Base-by-base conservation (phyloP, 2,329 filamentous ascomycete species). In the Dactylonectria estremocensis region DNA sequence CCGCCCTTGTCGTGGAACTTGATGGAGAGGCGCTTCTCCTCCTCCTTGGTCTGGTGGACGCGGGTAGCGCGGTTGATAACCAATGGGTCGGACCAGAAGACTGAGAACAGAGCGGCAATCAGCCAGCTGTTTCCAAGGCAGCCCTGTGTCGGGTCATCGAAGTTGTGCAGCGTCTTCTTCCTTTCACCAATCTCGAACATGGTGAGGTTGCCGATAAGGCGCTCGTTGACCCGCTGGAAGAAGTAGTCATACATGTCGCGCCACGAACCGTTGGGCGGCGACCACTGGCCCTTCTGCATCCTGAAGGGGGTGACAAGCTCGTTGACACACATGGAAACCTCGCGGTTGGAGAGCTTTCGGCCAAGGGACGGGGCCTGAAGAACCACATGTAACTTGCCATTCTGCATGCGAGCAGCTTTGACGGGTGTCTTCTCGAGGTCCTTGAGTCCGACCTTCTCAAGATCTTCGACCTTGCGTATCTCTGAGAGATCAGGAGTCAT, bases 1-100 rank as follows among this genome's bases (percentile, higher is more conserved):
- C 83, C 83, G 53, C 83, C 83, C 78, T 84, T 83, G 77, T 83
- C 79, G 76, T 84, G 76, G 77, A 85, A 81, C 67, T 77, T 80
- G 76, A 83, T 72, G 18, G 68, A 53, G 61, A 82, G 75, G 49
- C 70, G 72, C 68, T 71, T 77, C 61, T 77, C 72, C 35, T 78
- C 73, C 50, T 78, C 71, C 56, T 69, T 69, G 48, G 72, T 61
- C 46, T 68, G 64, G 69, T 74, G 69, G 56, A 73, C 67, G 35
- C 73, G 71, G 3, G 77, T 77, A 24, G 78, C 75, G 14, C 82
- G 81, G 75, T 83, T 82, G 77, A 84, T 84, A 61, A 72, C 63
- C n/a, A 72, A 69, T 3, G 82, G 83, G 72, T 83, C 79, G 10
- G 83, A 76, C 83, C 83, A 85, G 74, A 80, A 82, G 60, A 84